A percentile compares a stretch with the other conserved stretches of the same genome.
These are phyloP conservation scores for Ehretia macrophylla DNA, from an alignment of 257 asterid species.

Conservation along the genomic window DNA sequence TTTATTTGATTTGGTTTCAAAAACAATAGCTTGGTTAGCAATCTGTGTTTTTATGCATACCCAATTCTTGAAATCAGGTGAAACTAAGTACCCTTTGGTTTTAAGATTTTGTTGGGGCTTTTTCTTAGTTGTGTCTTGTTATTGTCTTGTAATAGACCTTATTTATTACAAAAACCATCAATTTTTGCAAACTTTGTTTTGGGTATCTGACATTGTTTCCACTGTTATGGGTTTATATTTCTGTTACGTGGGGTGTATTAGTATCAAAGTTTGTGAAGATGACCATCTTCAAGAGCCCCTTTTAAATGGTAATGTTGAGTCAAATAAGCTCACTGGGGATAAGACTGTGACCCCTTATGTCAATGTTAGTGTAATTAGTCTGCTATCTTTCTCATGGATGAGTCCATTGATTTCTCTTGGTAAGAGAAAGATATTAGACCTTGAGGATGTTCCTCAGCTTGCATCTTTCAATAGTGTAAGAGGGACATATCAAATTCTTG, in stretches of 20 bases:
- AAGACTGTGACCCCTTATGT: conserved; percentile 76
- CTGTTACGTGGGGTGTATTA: conserved; percentile 44
- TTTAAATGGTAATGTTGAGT: conserved; percentile 35
- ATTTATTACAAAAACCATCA: conserved; percentile 36
- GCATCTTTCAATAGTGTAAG: conserved; percentile 41
- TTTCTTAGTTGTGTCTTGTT: conserved; percentile 55
- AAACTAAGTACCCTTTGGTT: conserved; percentile 46
- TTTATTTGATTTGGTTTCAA: conserved; percentile 49
- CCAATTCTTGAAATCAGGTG: conserved; percentile 33
- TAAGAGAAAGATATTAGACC: conserved; percentile 58
- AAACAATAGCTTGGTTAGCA: conserved; percentile 52
- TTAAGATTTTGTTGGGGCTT: conserved; percentile 73
- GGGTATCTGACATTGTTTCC: conserved; percentile 62
- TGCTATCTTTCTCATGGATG: conserved; percentile 77
- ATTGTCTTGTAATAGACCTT: conserved; percentile 54
- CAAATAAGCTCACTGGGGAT: conserved; percentile 37
- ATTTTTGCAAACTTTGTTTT: conserved; percentile 34
- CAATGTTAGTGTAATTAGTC: conserved; percentile 48
- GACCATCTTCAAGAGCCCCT: conserved; percentile 57
- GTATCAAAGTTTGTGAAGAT: conserved; percentile 28
- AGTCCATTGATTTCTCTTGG: conserved; percentile 62
- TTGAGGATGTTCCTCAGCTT: conserved; percentile 92
- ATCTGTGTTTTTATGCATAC: conserved; percentile 45
- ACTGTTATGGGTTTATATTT: conserved; percentile 41
- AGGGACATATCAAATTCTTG: conserved; percentile 54